A percentile compares a stretch with the other conserved stretches of the same genome.
Conservation (phyloP, 2,329 filamentous ascomycete species). For the Parastagonospora nodorum region DNA sequence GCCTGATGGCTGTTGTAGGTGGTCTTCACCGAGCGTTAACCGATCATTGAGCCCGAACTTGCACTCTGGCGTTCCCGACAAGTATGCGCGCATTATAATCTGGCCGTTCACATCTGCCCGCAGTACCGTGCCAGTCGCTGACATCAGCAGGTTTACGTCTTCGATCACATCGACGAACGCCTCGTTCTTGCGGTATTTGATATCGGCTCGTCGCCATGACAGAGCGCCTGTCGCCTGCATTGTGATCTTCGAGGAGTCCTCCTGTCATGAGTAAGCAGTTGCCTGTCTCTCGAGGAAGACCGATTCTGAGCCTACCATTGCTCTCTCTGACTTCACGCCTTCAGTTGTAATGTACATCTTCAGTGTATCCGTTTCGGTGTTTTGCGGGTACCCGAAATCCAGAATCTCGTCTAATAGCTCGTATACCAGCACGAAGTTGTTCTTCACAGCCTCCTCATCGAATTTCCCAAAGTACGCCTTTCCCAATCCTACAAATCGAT, state of each 20-base stretch:
- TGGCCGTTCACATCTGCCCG: constrained; percentile 96
- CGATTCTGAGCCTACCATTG: constrained; percentile 52
- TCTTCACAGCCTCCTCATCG: constrained; percentile 99
- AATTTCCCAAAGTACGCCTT: constrained; percentile 99
- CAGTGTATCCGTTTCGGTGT: constrained; percentile 96
- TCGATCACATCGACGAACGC: constrained; percentile 99
- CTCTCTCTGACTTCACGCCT: constrained; percentile 89
- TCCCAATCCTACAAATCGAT: constrained; percentile 85
- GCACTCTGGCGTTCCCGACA: constrained; percentile 95
- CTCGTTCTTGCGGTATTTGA: constrained; percentile 99
- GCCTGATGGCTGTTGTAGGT: constrained; percentile 67
- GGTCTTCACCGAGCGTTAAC: constrained; percentile 76
- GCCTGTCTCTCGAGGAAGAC: background rate
- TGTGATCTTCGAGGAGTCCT: constrained; percentile 96
- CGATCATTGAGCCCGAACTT: constrained; percentile 98
- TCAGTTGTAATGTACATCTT: constrained; percentile 99
- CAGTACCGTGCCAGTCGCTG: constrained; percentile 92
- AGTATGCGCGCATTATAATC: constrained; percentile 98
- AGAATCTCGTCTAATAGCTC: constrained; percentile 97
- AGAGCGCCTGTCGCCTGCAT: constrained; percentile 98
- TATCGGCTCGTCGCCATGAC: constrained; percentile 95
- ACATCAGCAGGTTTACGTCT: constrained; percentile 98
- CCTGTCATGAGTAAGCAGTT: constrained; percentile 46
- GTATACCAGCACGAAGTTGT: constrained; percentile 98
- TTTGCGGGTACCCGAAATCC: constrained; percentile 98